Evolutionary conservation across 2,329 filamentous ascomycete species (phyloP), one percentile per base, ranked within the genome.

Genomic region (Colletotrichum lupini): DNA sequence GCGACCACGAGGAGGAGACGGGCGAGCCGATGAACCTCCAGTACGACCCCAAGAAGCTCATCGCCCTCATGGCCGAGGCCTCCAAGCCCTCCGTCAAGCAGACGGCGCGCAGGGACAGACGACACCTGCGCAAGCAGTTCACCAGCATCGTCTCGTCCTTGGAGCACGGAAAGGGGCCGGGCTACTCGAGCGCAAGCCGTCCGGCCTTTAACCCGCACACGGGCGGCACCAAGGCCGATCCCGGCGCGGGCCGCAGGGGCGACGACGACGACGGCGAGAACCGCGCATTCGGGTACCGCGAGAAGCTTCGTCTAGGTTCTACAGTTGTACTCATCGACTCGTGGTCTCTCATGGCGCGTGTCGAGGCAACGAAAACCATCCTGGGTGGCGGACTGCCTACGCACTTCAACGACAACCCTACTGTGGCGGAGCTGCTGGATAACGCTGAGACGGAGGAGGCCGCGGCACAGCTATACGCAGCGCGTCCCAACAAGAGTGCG

Each of bases 111-210:
- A 86, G 85, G 74, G 82, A 86, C 55, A 84, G 87, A 16, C 83
- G 84, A 28, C 83, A 86, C 35, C 80, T 89, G 22, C 86, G 88
- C 42, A 82, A 85, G 32, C 85, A 82, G 24, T 86, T 90, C 46
- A 80, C 81, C 57, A 89, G 87, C 77, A 86, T 90, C 59, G 82
- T 88, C 56, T 89, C 87, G 0, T 90, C 88, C 1, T 82, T 90
- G 2, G 87, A 90, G 77, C 84, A 84, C 3, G 86, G 87, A 53
- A 87, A 87, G 53, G 88, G 88, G 0, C 88, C 88, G 0, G 86
- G 84, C 42, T 90, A 89, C 76, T 89, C 88, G 7, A 88, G 85
- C 1, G 86, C 88, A 1, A 80, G 81, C 8, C 81, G 82, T 68
- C 83, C 76, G 78, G 81, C 78, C 46, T 82, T 69, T 52, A 85